Evolutionary conservation across 148 eudicot genomes (phyloP).

Genomic region (Pharnaceum exiguum): DNA sequence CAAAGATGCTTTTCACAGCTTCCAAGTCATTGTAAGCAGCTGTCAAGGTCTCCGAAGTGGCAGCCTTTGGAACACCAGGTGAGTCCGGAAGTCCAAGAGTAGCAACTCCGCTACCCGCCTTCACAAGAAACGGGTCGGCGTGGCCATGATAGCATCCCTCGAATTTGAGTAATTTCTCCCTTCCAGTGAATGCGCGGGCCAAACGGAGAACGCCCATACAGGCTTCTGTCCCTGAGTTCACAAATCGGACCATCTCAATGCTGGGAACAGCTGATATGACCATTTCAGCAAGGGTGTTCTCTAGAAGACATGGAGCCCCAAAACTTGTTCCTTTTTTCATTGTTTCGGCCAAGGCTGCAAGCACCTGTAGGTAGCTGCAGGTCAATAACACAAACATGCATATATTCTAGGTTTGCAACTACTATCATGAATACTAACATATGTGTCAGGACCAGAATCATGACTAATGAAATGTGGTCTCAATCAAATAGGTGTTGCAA

Average conservation of each 20-base stretch:
- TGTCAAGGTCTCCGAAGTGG: constrained; percentile 67
- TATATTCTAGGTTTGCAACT: background rate
- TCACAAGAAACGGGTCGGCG: constrained; percentile 91
- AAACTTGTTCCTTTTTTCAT: constrained; percentile 99
- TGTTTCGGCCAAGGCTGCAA: constrained; percentile 86
- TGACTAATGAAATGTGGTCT: background rate
- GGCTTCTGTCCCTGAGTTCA: constrained; percentile 97
- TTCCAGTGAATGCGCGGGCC: constrained; percentile 87
- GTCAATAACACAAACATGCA: background rate
- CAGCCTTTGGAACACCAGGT: constrained; percentile 84
- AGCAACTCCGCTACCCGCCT: constrained; percentile 97
- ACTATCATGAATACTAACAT: background rate
- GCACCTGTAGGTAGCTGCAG: constrained; percentile 48
- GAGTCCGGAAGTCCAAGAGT: constrained; percentile 96
- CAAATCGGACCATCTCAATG: constrained; percentile 96
- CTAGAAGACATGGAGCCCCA: constrained; percentile 97
- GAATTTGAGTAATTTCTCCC: constrained; percentile 75
- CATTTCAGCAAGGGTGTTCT: constrained; percentile 81
- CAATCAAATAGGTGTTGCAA: background rate
- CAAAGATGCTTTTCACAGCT: constrained; percentile 49
- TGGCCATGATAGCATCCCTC: constrained; percentile 99
- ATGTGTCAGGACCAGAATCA: background rate
- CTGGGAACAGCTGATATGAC: constrained; percentile 96
- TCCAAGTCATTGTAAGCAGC: constrained; percentile 76
- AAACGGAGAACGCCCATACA: constrained; percentile 95